A percentile compares a stretch with the other conserved stretches of the same genome.
Evolutionary conservation across 2,329 filamentous ascomycete genomes (phyloP).

Genomic region (Byssoonygena ceratinophila): DNA sequence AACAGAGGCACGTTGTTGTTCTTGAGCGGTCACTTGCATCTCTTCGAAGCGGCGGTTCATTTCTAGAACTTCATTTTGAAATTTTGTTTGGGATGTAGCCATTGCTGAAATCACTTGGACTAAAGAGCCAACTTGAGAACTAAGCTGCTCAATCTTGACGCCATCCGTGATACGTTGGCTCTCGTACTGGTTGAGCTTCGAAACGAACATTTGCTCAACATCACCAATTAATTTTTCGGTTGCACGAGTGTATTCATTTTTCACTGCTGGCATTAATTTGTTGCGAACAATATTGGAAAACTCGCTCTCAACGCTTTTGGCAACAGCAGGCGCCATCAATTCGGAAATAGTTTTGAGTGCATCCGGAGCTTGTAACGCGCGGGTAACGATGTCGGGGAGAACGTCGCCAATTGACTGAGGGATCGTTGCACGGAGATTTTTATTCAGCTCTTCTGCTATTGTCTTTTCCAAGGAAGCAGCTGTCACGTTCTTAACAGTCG

Average conservation of each 20-base stretch:
- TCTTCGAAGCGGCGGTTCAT: slow-evolving; percentile 25
- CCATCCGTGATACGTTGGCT: slow-evolving; percentile 44
- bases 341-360: slow-evolving; percentile 64
- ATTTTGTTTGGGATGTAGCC: slow-evolving; percentile 33
- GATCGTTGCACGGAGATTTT: slow-evolving; percentile 54
- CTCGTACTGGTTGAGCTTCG: slow-evolving; percentile 44
- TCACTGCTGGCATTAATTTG: slow-evolving; percentile 56
- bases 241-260: slow-evolving; percentile 53
- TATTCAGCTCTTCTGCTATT: slow-evolving; percentile 56
- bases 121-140: slow-evolving; percentile 41
- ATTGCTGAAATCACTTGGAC: slow-evolving; percentile 44
- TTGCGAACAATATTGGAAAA: slow-evolving; percentile 52
- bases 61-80: slow-evolving; percentile 34
- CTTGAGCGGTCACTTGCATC: slow-evolving; percentile 15
- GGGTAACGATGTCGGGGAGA: slow-evolving; percentile 56
- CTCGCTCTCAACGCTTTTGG: slow-evolving; percentile 58
- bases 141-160: slow-evolving; percentile 52
- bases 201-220: slow-evolving; percentile 51
- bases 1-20: slow-evolving; percentile 8
- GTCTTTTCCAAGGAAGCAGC: slow-evolving; percentile 60
- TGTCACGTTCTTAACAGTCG: slow-evolving; percentile 58
- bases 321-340: slow-evolving; percentile 56
- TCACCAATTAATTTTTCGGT: slow-evolving; percentile 59
- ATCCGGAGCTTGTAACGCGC: slow-evolving; percentile 62
- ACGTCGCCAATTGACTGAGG: slow-evolving; percentile 62